Conservation (phyloP, 2,329 filamentous ascomycete genomes). For the Immersiporthe knoxdaviesiana region DNA sequence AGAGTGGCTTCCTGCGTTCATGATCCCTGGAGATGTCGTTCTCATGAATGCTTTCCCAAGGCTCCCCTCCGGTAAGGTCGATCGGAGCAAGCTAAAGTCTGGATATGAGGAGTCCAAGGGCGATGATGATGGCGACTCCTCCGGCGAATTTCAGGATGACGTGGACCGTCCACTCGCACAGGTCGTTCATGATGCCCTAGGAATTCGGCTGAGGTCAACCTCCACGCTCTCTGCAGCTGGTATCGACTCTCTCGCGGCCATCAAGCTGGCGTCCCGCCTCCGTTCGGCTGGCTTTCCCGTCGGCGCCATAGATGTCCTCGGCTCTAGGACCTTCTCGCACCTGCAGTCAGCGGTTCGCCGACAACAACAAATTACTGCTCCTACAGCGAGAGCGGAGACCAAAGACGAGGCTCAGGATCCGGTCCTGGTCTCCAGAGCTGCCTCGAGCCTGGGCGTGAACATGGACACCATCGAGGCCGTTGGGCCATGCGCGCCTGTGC, state of each 20-base stretch:
- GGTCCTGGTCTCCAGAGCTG: constrained; percentile 26
- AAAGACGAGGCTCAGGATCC: not conserved
- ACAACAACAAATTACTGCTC: not conserved
- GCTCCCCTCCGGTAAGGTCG: constrained; percentile 81
- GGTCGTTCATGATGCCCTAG: constrained; percentile 37
- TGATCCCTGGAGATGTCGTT: constrained; percentile 78
- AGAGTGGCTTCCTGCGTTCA: constrained; percentile 78
- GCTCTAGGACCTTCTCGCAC: constrained; percentile 48
- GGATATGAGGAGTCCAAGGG: constrained; percentile 47
- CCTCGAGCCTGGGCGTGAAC: constrained; percentile 31
- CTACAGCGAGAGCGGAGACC: not conserved
- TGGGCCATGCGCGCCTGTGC: constrained; percentile 70
- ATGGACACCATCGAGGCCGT: constrained; percentile 50
- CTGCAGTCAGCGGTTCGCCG: constrained; percentile 31
- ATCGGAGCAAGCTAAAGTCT: constrained; percentile 65
- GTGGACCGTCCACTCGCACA: constrained; percentile 42
- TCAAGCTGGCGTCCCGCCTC: constrained; percentile 64
- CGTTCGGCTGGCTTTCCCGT: constrained; percentile 59
- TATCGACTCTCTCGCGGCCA: constrained; percentile 47
- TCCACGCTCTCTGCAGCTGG: constrained; percentile 40
- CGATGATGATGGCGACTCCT: constrained; percentile 1
- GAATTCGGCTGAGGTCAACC: constrained; percentile 34
- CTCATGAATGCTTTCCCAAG: constrained; percentile 69
- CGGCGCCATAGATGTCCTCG: constrained; percentile 64
- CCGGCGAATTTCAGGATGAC: constrained; percentile 34